Evolutionary conservation across 75 land plant species (phyloP).

Genomic region (Picea glauca): DNA sequence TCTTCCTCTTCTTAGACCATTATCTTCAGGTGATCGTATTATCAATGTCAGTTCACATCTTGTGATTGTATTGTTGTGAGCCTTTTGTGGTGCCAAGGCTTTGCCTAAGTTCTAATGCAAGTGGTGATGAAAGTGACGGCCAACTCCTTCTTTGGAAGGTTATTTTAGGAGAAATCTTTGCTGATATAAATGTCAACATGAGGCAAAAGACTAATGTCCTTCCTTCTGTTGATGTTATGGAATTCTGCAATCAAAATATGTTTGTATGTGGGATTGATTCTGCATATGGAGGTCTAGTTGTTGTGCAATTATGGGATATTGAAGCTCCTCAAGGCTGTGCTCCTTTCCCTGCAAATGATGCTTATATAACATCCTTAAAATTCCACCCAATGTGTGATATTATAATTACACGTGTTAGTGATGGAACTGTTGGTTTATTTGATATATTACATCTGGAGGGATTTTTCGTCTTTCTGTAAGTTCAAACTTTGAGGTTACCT

Average conservation of each 20-base stretch:
- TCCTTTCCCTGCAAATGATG: conserved; percentile 41
- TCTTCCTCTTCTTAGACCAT: too few relatives aligned
- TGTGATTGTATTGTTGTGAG: too few relatives aligned
- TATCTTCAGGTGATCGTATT: too few relatives aligned
- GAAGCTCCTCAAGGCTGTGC: conserved; percentile 26
- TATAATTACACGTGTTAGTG: conserved; percentile 16
- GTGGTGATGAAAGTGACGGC: conserved; percentile 41
- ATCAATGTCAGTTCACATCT: too few relatives aligned
- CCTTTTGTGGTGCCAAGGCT: too few relatives aligned
- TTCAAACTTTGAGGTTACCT: conserved; percentile 38
- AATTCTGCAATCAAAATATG: conserved; percentile 32
- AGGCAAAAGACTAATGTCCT: conserved; percentile 14
- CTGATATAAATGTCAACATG: conserved; percentile 29
- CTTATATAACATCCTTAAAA: conserved; percentile 46
- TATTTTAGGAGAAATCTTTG: conserved; percentile 28
- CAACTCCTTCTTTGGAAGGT: conserved; percentile 44
- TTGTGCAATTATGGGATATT: conserved; percentile 51
- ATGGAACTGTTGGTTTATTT: too few relatives aligned
- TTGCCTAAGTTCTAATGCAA: neutral
- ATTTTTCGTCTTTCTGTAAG: conserved; percentile 35
- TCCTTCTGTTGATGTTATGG: conserved; percentile 43
- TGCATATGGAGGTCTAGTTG: conserved; percentile 32
- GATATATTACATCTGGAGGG: conserved; percentile 19
- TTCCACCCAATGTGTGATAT: conserved; percentile 18
- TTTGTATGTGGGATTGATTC: conserved; percentile 24